phyloP scores from a whole-genome alignment of 2,329 filamentous ascomycete genomes.

The Onygena corvina region DNA sequence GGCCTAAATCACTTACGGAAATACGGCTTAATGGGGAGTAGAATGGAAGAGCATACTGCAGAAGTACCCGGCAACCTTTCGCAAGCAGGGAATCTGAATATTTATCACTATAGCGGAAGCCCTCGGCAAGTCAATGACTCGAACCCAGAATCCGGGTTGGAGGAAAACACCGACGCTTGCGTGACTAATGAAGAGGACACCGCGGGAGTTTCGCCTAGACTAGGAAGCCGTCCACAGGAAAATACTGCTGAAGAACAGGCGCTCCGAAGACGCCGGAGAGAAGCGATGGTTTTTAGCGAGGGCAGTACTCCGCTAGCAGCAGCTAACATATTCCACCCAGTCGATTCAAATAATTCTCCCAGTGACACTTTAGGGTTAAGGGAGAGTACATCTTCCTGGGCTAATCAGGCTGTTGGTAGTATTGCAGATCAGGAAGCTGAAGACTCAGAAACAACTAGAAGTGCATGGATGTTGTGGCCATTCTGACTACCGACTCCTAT shows the following conservation, averaged over 20 bases:
- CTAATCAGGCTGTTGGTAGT: background rate
- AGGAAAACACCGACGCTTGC: conserved; percentile 39
- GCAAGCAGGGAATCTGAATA: background rate
- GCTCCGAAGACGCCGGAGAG: conserved; percentile 61
- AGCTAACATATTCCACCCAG: conserved; percentile 65
- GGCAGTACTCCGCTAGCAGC: conserved; percentile 62
- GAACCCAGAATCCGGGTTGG: conserved; percentile 28
- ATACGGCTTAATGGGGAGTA: conserved; percentile 33
- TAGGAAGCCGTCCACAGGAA: conserved; percentile 24
- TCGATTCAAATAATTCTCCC: conserved; percentile 6
- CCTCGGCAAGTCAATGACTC: background rate
- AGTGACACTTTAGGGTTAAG: background rate
- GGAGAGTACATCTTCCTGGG: background rate
- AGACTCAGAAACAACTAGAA: background rate
- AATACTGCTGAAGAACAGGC: conserved; percentile 48
- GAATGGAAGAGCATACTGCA: conserved; percentile 24
- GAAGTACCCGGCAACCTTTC: background rate
- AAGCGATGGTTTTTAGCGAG: conserved; percentile 85
- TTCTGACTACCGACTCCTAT: too few relatives aligned
- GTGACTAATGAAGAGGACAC: conserved; percentile 45
- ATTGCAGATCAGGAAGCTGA: background rate
- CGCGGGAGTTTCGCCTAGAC: conserved; percentile 31
- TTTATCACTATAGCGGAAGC: background rate
- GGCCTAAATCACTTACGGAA: conserved; percentile 32
- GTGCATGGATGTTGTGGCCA: conserved; percentile 2